Conservation (phyloP, 129 eudicot species). For the Saussurea involucrata region DNA sequence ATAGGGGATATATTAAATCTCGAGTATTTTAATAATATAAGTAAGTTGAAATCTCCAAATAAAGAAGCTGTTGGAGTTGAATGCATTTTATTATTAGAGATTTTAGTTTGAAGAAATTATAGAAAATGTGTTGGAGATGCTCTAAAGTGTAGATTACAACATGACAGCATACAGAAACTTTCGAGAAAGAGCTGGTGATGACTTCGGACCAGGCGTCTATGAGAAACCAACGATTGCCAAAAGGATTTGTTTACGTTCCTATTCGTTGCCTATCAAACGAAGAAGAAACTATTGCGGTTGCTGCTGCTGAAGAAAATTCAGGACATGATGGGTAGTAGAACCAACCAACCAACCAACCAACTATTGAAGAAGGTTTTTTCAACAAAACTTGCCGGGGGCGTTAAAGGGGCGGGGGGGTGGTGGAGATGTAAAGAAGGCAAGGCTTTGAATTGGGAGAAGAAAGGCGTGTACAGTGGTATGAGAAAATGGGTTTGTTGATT, state of each 20-base stretch:
- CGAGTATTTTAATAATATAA: background rate
- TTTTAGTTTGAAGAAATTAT: background rate
- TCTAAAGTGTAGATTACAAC: background rate
- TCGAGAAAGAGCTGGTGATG: slow-evolving; percentile 83
- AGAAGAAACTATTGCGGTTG: slow-evolving; percentile 52
- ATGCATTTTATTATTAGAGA: background rate
- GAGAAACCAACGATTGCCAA: slow-evolving; percentile 89
- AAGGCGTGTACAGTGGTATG: background rate
- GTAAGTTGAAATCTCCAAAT: background rate
- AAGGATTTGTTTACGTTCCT: slow-evolving; percentile 91
- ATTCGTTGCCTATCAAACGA: slow-evolving; percentile 72
- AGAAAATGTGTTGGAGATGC: background rate
- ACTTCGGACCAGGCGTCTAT: slow-evolving; percentile 94
- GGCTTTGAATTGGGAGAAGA: background rate
- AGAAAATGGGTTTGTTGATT: background rate
- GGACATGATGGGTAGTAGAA: slow-evolving; percentile 48
- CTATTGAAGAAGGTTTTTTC: slow-evolving; percentile 18
- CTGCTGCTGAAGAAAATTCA: slow-evolving; percentile 35
- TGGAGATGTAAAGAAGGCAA: background rate
- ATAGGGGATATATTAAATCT: background rate
- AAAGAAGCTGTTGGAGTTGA: background rate
- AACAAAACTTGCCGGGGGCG: slow-evolving; percentile 1
- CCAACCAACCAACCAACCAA: background rate
- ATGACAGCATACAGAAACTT: slow-evolving; percentile 67
- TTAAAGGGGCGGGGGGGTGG: background rate